These are phyloP conservation scores for Nymphaea colorata DNA, from an alignment of 164 flowering plant genomes.

Conservation along the genomic window DNA sequence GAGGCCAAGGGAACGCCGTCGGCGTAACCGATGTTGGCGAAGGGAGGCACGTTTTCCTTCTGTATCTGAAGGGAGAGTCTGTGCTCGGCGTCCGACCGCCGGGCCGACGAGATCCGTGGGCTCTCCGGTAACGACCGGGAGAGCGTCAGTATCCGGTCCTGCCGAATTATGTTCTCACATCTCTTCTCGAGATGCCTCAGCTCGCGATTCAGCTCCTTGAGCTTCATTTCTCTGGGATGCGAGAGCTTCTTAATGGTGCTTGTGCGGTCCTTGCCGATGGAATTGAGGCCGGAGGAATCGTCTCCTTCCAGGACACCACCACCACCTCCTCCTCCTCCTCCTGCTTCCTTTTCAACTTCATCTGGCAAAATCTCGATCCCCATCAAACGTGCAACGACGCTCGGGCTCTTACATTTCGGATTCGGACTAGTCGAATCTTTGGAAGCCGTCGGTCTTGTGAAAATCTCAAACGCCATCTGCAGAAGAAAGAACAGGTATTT, in stretches of 20 bases:
- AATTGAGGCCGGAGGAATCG: slow-evolving; percentile 4
- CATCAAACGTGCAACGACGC: slow-evolving; percentile 80
- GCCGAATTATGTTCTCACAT: background rate
- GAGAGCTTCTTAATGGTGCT: background rate
- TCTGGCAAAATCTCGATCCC: slow-evolving; percentile 87
- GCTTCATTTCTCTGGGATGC: slow-evolving; percentile 3
- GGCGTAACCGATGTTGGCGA: background rate
- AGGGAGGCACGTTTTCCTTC: slow-evolving; percentile 29
- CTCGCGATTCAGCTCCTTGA: slow-evolving; percentile 2
- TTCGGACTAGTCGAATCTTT: slow-evolving; percentile 28
- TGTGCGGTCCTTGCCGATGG: slow-evolving; percentile 2
- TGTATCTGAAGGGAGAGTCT: slow-evolving; percentile 62
- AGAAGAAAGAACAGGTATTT: background rate
- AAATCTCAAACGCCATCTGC: background rate
- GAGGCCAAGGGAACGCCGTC: background rate
- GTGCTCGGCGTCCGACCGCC: slow-evolving; percentile 60
- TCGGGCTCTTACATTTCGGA: slow-evolving; percentile 58
- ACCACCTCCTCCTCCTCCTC: background rate
- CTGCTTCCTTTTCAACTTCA: slow-evolving; percentile 2
- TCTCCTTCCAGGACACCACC: background rate
- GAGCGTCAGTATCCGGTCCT: background rate
- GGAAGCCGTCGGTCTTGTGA: slow-evolving; percentile 10
- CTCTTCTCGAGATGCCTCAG: slow-evolving; percentile 8
- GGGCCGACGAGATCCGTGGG: slow-evolving; percentile 49
- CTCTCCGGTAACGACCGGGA: slow-evolving; percentile 63